Percentiles rank a stretch among this genome's conserved stretches.
phyloP scores from a whole-genome alignment of 2,329 filamentous ascomycete genomes.

The Leptographium radiaticola region DNA sequence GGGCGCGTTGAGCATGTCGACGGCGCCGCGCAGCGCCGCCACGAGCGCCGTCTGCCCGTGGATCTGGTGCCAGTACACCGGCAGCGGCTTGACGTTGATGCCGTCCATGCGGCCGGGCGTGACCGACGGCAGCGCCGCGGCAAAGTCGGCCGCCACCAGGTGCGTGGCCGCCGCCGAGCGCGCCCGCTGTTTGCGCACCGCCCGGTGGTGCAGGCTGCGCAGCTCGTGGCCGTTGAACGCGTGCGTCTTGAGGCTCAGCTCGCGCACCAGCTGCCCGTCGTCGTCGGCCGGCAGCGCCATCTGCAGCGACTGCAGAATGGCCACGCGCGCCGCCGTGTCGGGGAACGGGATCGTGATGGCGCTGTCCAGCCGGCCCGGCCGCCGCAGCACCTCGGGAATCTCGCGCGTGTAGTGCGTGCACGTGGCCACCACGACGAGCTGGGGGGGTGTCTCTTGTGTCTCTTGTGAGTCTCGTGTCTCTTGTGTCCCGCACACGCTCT shows the following conservation, averaged over 20 bases:
- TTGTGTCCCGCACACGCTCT: slow-evolving; percentile 10
- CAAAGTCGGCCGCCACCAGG: slow-evolving; percentile 38
- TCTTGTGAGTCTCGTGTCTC: slow-evolving; percentile 11
- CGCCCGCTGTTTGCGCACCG: background rate
- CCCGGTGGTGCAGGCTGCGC: background rate
- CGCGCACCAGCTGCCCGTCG: slow-evolving; percentile 38
- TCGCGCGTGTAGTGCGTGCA: slow-evolving; percentile 58
- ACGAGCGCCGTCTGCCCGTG: slow-evolving; percentile 74
- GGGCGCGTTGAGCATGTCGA: slow-evolving; percentile 22
- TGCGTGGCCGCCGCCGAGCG: slow-evolving; percentile 9
- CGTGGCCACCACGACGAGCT: slow-evolving; percentile 62
- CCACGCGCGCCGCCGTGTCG: slow-evolving; percentile 53
- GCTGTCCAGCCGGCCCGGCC: slow-evolving; percentile 47
- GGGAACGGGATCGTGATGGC: slow-evolving; percentile 69
- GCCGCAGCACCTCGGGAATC: slow-evolving; percentile 56
- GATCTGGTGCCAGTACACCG: slow-evolving; percentile 75
- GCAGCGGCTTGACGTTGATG: slow-evolving; percentile 77
- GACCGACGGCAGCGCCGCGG: slow-evolving; percentile 53
- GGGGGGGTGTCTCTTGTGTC: slow-evolving; percentile 18
- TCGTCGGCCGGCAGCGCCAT: slow-evolving; percentile 32
- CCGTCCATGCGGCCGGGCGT: slow-evolving; percentile 79
- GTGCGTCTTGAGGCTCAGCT: slow-evolving; percentile 64
- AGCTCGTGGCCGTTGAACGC: slow-evolving; percentile 70
- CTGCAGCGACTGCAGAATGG: slow-evolving; percentile 55
- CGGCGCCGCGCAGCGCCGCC: slow-evolving; percentile 38